A percentile compares a stretch with the other conserved stretches of the same genome.
Conservation (phyloP, 1,284 basidiomycete genomes). For the Wolfiporia cocos region DNA sequence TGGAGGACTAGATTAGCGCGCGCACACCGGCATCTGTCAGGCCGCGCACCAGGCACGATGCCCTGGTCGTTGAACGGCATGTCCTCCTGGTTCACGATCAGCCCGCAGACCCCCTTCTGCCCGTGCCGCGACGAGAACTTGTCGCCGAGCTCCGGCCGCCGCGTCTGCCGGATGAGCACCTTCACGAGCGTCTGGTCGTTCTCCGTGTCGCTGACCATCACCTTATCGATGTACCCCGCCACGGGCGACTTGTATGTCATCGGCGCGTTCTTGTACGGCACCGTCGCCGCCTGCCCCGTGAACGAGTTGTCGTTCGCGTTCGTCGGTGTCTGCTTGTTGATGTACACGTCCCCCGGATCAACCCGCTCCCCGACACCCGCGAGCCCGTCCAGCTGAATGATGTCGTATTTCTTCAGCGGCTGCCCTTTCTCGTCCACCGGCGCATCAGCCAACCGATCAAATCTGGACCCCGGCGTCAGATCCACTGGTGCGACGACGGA, state of each 20-base stretch:
- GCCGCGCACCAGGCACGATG: slow-evolving; percentile 74
- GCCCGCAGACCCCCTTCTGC: slow-evolving; percentile 97
- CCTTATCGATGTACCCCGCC: slow-evolving; percentile 94
- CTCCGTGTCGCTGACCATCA: slow-evolving; percentile 93
- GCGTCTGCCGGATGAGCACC: slow-evolving; percentile 95
- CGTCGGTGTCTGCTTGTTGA: slow-evolving; percentile 95
- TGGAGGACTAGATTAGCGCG: slow-evolving; percentile 24
- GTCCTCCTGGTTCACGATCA: slow-evolving; percentile 98
- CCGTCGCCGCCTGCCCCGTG: slow-evolving; percentile 71
- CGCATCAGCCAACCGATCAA: slow-evolving; percentile 92
- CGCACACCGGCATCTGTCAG: slow-evolving; percentile 1
- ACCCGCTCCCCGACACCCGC: slow-evolving; percentile 94
- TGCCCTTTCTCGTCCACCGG: slow-evolving; percentile 80
- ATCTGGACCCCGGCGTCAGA: slow-evolving; percentile 36
- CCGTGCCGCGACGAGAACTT: slow-evolving; percentile 99
- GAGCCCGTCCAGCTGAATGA: slow-evolving; percentile 89
- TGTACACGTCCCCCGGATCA: slow-evolving; percentile 89
- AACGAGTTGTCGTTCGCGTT: slow-evolving; percentile 86
- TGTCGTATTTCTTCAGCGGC: slow-evolving; percentile 80
- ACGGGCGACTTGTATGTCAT: slow-evolving; percentile 92
- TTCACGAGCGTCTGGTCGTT: slow-evolving; percentile 98
- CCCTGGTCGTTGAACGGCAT: slow-evolving; percentile 99
- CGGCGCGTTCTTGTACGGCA: slow-evolving; percentile 85
- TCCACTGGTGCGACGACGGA: not conserved
- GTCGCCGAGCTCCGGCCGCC: slow-evolving; percentile 95